These are phyloP conservation scores for Magnolia kwangsiensis DNA, from an alignment of 164 flowering plant species.

Conservation along the genomic window DNA sequence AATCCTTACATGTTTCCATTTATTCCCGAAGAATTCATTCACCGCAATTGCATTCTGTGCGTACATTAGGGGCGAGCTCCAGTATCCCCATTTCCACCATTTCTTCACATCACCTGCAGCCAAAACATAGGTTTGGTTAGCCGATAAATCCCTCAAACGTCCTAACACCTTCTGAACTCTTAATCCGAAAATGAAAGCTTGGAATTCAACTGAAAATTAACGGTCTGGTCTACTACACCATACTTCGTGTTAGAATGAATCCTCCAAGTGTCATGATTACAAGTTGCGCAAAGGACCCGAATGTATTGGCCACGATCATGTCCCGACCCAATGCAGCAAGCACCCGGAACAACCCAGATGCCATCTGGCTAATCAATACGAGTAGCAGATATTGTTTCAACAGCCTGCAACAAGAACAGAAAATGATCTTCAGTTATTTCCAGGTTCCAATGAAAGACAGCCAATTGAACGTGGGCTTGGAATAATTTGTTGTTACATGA, in stretches of 20 bases:
- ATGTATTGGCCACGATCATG: conserved; percentile 35
- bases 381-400: conserved; percentile 35
- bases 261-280: conserved; percentile 32
- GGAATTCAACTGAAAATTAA: not conserved
- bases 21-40: conserved; percentile 55
- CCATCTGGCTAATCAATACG: conserved; percentile 30
- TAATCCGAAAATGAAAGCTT: not conserved
- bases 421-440: not conserved
- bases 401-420: conserved; percentile 28
- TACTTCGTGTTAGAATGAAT: conserved; percentile 44
- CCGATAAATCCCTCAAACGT: not conserved
- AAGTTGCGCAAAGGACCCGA: conserved; percentile 30
- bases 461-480: not conserved
- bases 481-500: not conserved
- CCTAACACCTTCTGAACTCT: not conserved
- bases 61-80: conserved; percentile 62
- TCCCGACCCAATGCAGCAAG: conserved; percentile 33
- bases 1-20: conserved; percentile 49
- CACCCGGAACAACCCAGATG: conserved; percentile 34
- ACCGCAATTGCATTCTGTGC: conserved; percentile 45
- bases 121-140: not conserved
- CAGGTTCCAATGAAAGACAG: not conserved
- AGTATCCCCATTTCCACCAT: conserved; percentile 72
- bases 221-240: too few species aligned
- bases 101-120: conserved; percentile 31